These are phyloP conservation scores for Pinus albicaulis DNA, from an alignment of 75 land plant species.

Conservation along the genomic window DNA sequence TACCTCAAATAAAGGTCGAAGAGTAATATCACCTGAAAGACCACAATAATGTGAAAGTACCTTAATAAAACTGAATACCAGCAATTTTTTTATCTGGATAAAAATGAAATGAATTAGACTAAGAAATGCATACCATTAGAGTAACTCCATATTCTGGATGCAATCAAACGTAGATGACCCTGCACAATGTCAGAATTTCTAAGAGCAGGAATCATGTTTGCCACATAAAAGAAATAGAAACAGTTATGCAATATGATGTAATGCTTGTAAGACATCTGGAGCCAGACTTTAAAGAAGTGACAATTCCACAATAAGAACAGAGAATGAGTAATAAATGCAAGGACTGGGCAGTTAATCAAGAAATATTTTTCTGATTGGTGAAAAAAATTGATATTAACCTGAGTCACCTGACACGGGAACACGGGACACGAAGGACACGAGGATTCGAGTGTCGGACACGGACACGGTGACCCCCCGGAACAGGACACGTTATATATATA, in stretches of 20 bases:
- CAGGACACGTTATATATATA: no score
- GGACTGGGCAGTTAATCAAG: no score
- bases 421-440: no score
- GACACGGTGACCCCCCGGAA: no score
- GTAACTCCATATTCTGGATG: background rate
- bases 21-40: slow-evolving; percentile 7
- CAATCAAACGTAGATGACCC: slow-evolving; percentile 4
- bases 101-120: background rate
- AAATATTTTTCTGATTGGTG: background rate
- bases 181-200: background rate
- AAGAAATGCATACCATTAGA: background rate
- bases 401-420: no score
- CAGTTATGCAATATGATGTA: background rate
- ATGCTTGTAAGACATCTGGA: background rate
- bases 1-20: slow-evolving; percentile 8
- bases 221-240: background rate
- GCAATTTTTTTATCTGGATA: background rate
- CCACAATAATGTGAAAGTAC: background rate
- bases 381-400: background rate
- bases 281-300: background rate
- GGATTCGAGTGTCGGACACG: no score
- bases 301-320: background rate
- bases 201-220: background rate
- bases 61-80: background rate
- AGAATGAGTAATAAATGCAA: background rate